phyloP scores from a whole-genome alignment of 345 rosid genomes.

The Durio zibethinus region DNA sequence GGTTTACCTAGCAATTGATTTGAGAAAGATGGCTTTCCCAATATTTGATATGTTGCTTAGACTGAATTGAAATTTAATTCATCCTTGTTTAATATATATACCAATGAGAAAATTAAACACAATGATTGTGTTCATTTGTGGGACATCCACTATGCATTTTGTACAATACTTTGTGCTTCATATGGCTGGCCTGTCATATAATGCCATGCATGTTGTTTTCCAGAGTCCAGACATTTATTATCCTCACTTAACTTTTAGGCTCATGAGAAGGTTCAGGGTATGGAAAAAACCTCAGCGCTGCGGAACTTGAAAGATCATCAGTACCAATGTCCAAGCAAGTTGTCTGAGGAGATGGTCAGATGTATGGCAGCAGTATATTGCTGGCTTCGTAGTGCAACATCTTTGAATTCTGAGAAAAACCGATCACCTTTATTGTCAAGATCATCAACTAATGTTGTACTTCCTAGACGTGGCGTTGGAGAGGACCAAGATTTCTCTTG shows the following conservation, averaged over 20 bases:
- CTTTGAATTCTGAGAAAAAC: conserved; percentile 38
- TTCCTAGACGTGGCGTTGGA: conserved; percentile 42
- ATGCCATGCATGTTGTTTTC: not conserved
- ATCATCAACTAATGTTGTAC: conserved; percentile 61
- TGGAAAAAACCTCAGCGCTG: conserved; percentile 37
- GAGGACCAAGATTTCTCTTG: conserved; percentile 64
- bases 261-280: conserved; percentile 23
- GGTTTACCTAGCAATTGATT: too few species aligned
- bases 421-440: conserved; percentile 53
- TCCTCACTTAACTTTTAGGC: conserved; percentile 29
- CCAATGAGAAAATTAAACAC: not conserved
- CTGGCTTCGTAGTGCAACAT: conserved; percentile 58
- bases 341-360: conserved; percentile 91
- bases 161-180: not conserved
- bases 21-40: too few species aligned
- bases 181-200: not conserved
- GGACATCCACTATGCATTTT: not conserved
- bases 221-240: conserved; percentile 12
- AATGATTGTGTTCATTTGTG: not conserved
- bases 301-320: conserved; percentile 78
- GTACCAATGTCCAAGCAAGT: conserved; percentile 74
- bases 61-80: too few species aligned
- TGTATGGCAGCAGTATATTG: conserved; percentile 84
- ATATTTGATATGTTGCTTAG: too few species aligned
- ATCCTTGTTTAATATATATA: too few species aligned